These are phyloP conservation scores for Fusarium guadeloupense DNA, from an alignment of 2,329 filamentous ascomycete genomes.

Conservation along the genomic window DNA sequence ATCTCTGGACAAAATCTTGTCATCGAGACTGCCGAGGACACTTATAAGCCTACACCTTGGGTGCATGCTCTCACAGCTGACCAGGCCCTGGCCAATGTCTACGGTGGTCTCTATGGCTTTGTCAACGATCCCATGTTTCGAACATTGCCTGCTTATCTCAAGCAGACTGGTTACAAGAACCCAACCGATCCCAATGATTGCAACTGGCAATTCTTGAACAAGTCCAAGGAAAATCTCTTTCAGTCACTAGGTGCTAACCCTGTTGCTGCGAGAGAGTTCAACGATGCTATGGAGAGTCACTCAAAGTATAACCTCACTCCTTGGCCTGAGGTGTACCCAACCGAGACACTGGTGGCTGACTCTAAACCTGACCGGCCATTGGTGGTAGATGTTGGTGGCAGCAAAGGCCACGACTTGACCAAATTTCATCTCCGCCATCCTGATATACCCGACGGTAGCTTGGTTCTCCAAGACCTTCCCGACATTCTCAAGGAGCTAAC, in stretches of 20 bases:
- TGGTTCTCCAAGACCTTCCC: slow-evolving; percentile 49
- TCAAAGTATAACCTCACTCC: slow-evolving; percentile 50
- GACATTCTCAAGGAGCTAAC: slow-evolving; percentile 45
- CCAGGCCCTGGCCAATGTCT: slow-evolving; percentile 43
- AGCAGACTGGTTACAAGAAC: slow-evolving; percentile 47
- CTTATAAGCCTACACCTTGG: slow-evolving; percentile 48
- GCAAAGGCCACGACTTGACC: slow-evolving; percentile 50
- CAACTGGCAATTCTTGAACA: slow-evolving; percentile 48
- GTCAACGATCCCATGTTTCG: slow-evolving; percentile 46
- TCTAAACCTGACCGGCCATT: slow-evolving; percentile 44
- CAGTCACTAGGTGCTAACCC: slow-evolving; percentile 45
- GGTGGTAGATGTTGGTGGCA: slow-evolving; percentile 50
- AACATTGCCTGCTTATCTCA: slow-evolving; percentile 47
- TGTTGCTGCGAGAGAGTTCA: slow-evolving; percentile 45
- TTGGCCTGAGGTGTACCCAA: slow-evolving; percentile 50
- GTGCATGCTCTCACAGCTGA: slow-evolving; percentile 44
- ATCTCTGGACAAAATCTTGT: slow-evolving; percentile 50
- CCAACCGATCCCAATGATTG: slow-evolving; percentile 46
- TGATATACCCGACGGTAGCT: slow-evolving; percentile 36
- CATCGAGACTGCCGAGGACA: slow-evolving; percentile 47
- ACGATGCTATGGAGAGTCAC: slow-evolving; percentile 51
- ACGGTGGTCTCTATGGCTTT: slow-evolving; percentile 48
- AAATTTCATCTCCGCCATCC: slow-evolving; percentile 46
- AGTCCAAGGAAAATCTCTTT: slow-evolving; percentile 44
- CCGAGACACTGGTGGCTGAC: slow-evolving; percentile 42